These are phyloP conservation scores for Hygrophoropsis aurantiaca DNA, from an alignment of 768 basidiomycete species.

Conservation along the genomic window DNA sequence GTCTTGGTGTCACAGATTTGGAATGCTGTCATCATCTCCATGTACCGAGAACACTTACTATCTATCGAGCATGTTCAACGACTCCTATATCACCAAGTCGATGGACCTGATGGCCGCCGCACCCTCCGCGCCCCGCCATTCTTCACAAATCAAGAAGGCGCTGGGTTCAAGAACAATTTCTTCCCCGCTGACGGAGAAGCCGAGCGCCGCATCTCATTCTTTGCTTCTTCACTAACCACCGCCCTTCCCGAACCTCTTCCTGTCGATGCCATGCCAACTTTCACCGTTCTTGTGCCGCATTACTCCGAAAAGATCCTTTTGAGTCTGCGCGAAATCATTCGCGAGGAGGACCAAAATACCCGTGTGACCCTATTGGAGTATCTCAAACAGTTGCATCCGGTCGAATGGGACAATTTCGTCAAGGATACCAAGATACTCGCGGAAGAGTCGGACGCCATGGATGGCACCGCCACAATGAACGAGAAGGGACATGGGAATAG, in stretches of 20 bases:
- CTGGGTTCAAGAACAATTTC: constrained; percentile 74
- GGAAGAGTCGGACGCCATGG: constrained; percentile 72
- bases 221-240: constrained; percentile 95
- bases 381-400: constrained; percentile 95
- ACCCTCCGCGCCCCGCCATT: constrained; percentile 96
- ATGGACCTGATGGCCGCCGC: constrained; percentile 83
- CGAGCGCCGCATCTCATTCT: constrained; percentile 97
- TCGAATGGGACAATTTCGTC: constrained; percentile 99
- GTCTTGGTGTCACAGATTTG: constrained; percentile 98
- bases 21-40: constrained; percentile 99
- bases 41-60: constrained; percentile 98
- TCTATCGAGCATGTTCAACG: constrained; percentile 99
- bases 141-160: constrained; percentile 89
- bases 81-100: constrained; percentile 95
- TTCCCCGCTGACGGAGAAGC: constrained; percentile 95
- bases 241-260: constrained; percentile 93
- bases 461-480: constrained; percentile 52
- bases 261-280: constrained; percentile 98
- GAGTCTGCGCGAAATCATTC: constrained; percentile 95
- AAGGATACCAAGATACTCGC: constrained; percentile 99
- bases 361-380: constrained; percentile 98
- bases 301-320: constrained; percentile 99
- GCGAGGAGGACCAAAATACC: constrained; percentile 95
- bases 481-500: constrained; percentile 60
- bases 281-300: constrained; percentile 98